phyloP scores from a whole-genome alignment of 2,329 filamentous ascomycete species.

The Scleromitrula shiraiana region DNA sequence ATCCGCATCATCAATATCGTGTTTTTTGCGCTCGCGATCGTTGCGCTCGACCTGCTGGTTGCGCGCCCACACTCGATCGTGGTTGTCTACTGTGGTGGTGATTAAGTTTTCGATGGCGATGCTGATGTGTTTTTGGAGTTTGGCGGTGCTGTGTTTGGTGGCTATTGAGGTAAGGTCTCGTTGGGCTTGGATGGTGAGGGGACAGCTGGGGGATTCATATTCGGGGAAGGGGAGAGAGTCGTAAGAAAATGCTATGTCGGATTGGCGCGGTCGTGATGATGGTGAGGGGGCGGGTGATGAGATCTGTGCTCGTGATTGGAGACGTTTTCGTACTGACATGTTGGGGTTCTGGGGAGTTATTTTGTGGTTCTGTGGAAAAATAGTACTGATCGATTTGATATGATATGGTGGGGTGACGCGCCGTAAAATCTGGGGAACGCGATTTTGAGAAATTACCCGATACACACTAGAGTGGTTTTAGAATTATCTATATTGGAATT shows the following conservation, averaged over 20 bases:
- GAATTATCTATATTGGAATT: no score
- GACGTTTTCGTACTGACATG: conserved; percentile 20
- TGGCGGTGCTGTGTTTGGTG: conserved; percentile 33
- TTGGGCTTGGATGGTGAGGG: conserved; percentile 41
- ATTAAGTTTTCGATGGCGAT: conserved; percentile 40
- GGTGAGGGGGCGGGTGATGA: conserved; percentile 17
- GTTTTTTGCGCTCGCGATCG: conserved; percentile 25
- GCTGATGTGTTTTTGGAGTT: conserved; percentile 41
- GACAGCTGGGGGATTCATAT: conserved; percentile 45
- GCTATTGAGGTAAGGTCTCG: conserved; percentile 38
- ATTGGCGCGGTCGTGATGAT: conserved; percentile 9
- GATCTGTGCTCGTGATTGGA: conserved; percentile 14
- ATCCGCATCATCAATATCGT: conserved; percentile 29
- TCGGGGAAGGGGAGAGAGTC: conserved; percentile 32
- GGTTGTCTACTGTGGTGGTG: conserved; percentile 43
- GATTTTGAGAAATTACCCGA: not conserved
- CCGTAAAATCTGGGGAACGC: not conserved
- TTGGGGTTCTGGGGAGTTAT: not conserved
- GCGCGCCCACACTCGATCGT: conserved; percentile 40
- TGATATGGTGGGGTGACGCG: not conserved
- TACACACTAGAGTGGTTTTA: not conserved
- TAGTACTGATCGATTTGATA: not conserved
- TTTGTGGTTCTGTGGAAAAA: not conserved
- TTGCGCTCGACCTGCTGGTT: conserved; percentile 19
- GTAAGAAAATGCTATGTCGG: conserved; percentile 11